These are phyloP conservation scores for Kalaharituber pfeilii DNA, from an alignment of 2,329 filamentous ascomycete species.

Conservation along the genomic window DNA sequence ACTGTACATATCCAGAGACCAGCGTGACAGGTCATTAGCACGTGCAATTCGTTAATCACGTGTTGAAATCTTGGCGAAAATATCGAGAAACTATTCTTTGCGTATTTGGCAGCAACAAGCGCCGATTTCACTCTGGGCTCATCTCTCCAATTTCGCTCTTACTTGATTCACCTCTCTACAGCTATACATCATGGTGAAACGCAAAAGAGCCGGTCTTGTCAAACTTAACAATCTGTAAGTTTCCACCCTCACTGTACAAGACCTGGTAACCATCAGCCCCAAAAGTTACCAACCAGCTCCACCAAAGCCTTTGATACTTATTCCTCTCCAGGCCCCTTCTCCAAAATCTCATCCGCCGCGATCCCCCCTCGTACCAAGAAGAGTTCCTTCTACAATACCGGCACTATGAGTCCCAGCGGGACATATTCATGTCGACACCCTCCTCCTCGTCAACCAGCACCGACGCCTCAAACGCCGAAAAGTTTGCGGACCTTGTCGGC, in stretches of 20 bases:
- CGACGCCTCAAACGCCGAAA: constrained; percentile 53
- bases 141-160: not conserved
- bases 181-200: constrained; percentile 17
- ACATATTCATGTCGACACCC: constrained; percentile 78
- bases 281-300: constrained; percentile 2
- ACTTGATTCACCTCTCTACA: not conserved
- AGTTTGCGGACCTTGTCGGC: constrained; percentile 80
- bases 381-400: constrained; percentile 78
- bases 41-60: not conserved
- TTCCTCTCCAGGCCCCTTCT: constrained; percentile 21
- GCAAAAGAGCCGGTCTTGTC: constrained; percentile 22
- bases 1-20: too few relatives aligned
- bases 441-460: constrained; percentile 33
- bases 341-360: constrained; percentile 23
- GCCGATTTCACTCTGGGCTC: not conserved
- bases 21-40: not conserved
- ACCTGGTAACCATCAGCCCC: not conserved
- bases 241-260: constrained; percentile 2
- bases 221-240: constrained; percentile 22
- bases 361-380: constrained; percentile 49
- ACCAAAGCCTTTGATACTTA: too few relatives aligned
- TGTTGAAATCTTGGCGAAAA: constrained; percentile 3
- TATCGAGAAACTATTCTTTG: not conserved
- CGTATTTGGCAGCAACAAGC: not conserved
- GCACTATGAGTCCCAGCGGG: constrained; percentile 78